Evolutionary conservation across 768 basidiomycete species (phyloP).

Genomic region (Nidularia pulvinata): DNA sequence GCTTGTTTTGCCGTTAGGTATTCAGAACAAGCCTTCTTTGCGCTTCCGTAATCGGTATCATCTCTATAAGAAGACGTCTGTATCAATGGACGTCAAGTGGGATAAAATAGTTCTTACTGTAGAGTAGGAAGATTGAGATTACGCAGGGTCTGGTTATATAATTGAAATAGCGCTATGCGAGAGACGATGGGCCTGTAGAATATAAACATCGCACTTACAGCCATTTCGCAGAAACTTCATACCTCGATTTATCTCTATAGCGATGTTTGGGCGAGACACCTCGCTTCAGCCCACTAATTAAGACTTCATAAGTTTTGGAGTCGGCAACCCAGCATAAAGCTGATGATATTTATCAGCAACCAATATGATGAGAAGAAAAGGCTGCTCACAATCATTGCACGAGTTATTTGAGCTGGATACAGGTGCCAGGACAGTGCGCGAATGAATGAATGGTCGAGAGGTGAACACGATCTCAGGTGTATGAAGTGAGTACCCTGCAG

Average conservation of each 20-base stretch:
- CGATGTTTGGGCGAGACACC: conserved; percentile 77
- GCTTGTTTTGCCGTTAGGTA: conserved; percentile 49
- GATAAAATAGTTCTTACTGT: conserved; percentile 1
- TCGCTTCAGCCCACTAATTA: conserved; percentile 81
- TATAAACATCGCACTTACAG: no score
- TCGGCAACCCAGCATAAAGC: conserved; percentile 75
- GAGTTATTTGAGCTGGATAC: conserved; percentile 32
- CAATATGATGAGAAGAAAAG: not conserved
- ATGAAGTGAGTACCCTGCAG: conserved; percentile 45
- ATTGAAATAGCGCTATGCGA: conserved; percentile 44
- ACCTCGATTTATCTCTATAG: conserved; percentile 64
- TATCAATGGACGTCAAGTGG: no score
- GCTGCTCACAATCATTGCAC: conserved; percentile 67
- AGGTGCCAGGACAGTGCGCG: conserved; percentile 32
- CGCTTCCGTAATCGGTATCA: conserved; percentile 5
- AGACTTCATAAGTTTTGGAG: conserved; percentile 49
- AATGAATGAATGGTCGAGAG: conserved; percentile 55
- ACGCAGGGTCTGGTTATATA: conserved; percentile 29
- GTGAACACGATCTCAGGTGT: conserved; percentile 61
- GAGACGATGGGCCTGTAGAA: conserved; percentile 18
- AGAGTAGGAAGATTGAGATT: conserved; percentile 8
- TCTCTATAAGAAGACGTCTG: not conserved
- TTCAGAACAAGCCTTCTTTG: conserved; percentile 11
- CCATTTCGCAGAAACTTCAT: not conserved
- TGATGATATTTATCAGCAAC: conserved; percentile 16